phyloP scores from a whole-genome alignment of 805 yeast genomes.

The Metschnikowia matae region DNA sequence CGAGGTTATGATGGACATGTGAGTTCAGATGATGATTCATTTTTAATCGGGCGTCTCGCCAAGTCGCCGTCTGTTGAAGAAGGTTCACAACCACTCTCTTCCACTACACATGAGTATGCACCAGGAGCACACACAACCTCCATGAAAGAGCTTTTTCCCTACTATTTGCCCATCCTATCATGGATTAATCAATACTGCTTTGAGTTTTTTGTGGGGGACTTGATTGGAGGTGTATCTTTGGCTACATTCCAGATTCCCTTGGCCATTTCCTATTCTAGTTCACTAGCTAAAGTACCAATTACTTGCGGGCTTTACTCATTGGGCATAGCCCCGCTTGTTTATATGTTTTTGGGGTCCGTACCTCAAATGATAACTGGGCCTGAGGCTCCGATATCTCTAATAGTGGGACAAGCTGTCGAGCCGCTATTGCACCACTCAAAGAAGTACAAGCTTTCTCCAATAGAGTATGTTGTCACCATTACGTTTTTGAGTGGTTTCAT shows the following conservation, averaged over 20 bases:
- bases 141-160: constrained; percentile 38
- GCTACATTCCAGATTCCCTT: constrained; percentile 92
- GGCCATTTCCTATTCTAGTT: constrained; percentile 44
- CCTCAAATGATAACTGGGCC: constrained; percentile 48
- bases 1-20: not conserved
- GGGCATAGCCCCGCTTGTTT: constrained; percentile 38
- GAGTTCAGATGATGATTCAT: constrained; percentile 12
- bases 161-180: constrained; percentile 62
- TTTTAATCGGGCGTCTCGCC: not conserved
- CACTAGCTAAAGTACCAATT: constrained; percentile 43
- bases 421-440: constrained; percentile 36
- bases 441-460: constrained; percentile 30
- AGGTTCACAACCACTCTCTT: not conserved
- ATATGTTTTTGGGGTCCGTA: constrained; percentile 40
- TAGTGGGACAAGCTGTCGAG: constrained; percentile 46
- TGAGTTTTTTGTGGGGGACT: constrained; percentile 50
- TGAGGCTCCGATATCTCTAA: constrained; percentile 42
- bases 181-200: constrained; percentile 58
- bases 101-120: constrained; percentile 7
- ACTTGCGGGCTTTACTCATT: constrained; percentile 37
- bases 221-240: constrained; percentile 78
- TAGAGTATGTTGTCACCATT: constrained; percentile 30
- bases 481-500: constrained; percentile 74
- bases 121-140: constrained; percentile 10
- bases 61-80: not conserved